These are phyloP conservation scores for Uronychia binucleata DNA, from an alignment of 73 alveolate species.

Conservation along the genomic window DNA sequence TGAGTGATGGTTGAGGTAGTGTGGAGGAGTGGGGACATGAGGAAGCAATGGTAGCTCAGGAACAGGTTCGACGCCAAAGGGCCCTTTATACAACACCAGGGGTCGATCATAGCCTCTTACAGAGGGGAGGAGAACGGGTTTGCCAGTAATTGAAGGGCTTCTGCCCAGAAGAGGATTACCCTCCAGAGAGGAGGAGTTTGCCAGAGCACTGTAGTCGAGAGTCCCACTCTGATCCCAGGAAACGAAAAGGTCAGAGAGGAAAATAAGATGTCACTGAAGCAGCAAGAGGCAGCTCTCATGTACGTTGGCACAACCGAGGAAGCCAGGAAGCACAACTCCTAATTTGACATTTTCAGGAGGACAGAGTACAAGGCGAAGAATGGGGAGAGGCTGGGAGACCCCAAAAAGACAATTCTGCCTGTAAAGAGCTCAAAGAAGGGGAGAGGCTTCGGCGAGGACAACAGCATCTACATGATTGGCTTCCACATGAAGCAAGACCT, in stretches of 20 bases:
- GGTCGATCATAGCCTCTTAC: not conserved
- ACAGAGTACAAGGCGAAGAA: too few species aligned
- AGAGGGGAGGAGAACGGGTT: not conserved
- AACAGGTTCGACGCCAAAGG: not conserved
- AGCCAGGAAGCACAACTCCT: not conserved
- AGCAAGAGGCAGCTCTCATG: not conserved
- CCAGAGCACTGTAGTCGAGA: not conserved
- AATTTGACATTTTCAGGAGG: too few species aligned
- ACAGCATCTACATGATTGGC: not conserved
- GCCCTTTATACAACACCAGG: too few species aligned
- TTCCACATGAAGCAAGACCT: not conserved
- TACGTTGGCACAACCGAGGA: too few species aligned
- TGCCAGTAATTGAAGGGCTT: not conserved
- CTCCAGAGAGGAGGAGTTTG: not conserved
- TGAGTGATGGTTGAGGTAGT: too few species aligned
- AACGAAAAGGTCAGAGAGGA: not conserved
- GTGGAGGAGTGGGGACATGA: not conserved
- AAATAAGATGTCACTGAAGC: not conserved
- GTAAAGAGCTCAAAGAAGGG: not conserved
- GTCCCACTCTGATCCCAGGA: not conserved
- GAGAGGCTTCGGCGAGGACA: not conserved
- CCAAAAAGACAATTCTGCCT: too few species aligned
- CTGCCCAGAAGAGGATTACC: not conserved
- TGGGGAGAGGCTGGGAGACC: too few species aligned
- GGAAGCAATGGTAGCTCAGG: not conserved